Evolutionary conservation across 805 yeast species (phyloP).

Genomic region (Yarrowia keelungensis): DNA sequence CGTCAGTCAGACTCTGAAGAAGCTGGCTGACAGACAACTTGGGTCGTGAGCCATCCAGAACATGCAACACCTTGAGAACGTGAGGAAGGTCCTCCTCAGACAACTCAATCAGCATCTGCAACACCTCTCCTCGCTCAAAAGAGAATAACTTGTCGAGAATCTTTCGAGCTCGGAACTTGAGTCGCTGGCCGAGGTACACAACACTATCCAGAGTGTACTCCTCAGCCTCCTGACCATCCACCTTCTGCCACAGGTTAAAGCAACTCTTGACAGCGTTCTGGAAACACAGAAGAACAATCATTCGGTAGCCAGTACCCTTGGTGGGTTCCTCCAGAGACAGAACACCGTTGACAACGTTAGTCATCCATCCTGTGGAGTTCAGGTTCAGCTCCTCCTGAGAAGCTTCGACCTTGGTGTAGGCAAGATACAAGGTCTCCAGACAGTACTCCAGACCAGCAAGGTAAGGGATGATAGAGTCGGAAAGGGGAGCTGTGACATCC

Average conservation of each 20-base stretch:
- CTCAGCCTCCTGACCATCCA: slow-evolving; percentile 53
- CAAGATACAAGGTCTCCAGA: slow-evolving; percentile 29
- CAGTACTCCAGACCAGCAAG: slow-evolving; percentile 70
- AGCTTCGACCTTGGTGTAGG: slow-evolving; percentile 30
- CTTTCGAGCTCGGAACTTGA: slow-evolving; percentile 73
- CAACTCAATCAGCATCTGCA: slow-evolving; percentile 65
- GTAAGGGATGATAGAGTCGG: slow-evolving; percentile 56
- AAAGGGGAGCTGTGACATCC: slow-evolving; percentile 54
- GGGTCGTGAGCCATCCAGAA: slow-evolving; percentile 84
- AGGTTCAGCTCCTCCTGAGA: slow-evolving; percentile 19
- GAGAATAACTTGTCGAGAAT: slow-evolving; percentile 68
- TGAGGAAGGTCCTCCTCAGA: slow-evolving; percentile 40
- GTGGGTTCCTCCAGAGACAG: slow-evolving; percentile 73
- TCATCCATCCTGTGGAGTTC: slow-evolving; percentile 34
- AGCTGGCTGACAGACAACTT: slow-evolving; percentile 74
- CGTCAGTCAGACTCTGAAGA: slow-evolving; percentile 46
- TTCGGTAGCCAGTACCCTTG: slow-evolving; percentile 57
- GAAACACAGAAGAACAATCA: slow-evolving; percentile 67
- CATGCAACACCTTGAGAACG: slow-evolving; percentile 59
- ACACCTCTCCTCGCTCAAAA: slow-evolving; percentile 73
- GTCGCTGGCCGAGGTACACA: slow-evolving; percentile 60
- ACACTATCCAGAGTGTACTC: slow-evolving; percentile 48
- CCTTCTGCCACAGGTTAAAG: slow-evolving; percentile 74
- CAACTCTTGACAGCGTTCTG: slow-evolving; percentile 63
- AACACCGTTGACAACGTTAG: slow-evolving; percentile 69